Base-by-base conservation (phyloP, 1,284 basidiomycete species). In the Rhodotorula sp. region DNA sequence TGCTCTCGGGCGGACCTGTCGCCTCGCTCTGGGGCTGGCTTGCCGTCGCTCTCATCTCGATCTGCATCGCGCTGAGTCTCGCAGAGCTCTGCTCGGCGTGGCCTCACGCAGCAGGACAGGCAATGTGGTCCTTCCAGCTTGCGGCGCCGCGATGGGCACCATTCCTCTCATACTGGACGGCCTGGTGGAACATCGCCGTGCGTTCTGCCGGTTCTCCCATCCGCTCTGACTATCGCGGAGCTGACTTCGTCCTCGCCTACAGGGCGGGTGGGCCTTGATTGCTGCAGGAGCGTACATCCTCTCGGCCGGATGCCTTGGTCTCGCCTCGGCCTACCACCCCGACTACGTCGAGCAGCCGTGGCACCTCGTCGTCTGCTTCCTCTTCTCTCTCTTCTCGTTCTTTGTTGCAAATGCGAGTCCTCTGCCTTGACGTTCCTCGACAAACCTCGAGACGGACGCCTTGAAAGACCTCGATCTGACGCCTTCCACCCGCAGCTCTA, bases 81-180 rank as follows among this genome's bases (percentile, higher is more conserved):
- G 69, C 58, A 28, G 69, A 70, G 44, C 51, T 70, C 37, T 70
- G 69, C 40, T 64, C 62, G 0, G 69, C 69, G 4, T 70, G 62
- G 54, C 69, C 69, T 8, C 69, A 70, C 31, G 62, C 65, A 1
- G 64, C 68, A 1, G 68, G 68, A 0, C 69, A 70, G 47, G 69
- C 69, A 0, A 56, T 66, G 20, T 70, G 69, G 69, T 44, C 65
- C 0, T 70, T 50, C 54, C 37, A 58, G 16, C 58, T 70, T 3
- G 65, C 65, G 13, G 65, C 69, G 26, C 62, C 59, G 1, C 5
- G 26, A 2, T 70, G 65, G 65, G 62, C 55, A 1, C 53, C 65
- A 0, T 37, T 51, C 18, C 44, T 67, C 2, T 64, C 62, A 2
- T 70, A 61, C 46, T 67, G 62, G 62, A 67, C 65, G 0, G 65